A percentile compares a stretch with the other conserved stretches of the same genome.
phyloP scores from a whole-genome alignment of 2,329 filamentous ascomycete genomes.

The Nemania sp. region DNA sequence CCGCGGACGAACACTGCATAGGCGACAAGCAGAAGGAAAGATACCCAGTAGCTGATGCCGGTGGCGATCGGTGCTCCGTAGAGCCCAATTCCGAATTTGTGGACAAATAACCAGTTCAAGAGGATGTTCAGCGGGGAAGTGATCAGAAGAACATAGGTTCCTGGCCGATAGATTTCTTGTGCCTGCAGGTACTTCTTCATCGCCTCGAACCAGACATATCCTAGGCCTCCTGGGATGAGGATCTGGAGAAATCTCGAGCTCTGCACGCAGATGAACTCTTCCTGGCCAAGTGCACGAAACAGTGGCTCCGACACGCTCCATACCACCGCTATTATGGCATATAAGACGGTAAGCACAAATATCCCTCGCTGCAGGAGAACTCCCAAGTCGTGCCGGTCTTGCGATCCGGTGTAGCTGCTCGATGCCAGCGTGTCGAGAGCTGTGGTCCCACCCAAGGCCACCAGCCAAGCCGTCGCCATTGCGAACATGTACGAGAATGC shows the following conservation, averaged over 20 bases:
- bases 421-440: constrained; percentile 85
- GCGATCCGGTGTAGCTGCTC: constrained; percentile 78
- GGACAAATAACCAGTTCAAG: constrained; percentile 80
- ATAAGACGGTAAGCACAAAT: constrained; percentile 71
- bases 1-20: constrained; percentile 74
- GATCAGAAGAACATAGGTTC: constrained; percentile 79
- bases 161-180: constrained; percentile 78
- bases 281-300: constrained; percentile 75
- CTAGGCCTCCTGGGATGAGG: constrained; percentile 78
- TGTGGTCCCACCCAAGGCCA: constrained; percentile 82
- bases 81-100: constrained; percentile 70
- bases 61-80: constrained; percentile 82
- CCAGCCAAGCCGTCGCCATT: constrained; percentile 85
- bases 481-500: constrained; percentile 95
- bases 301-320: constrained; percentile 77
- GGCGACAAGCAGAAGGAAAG: constrained; percentile 73
- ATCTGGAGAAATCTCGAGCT: constrained; percentile 73
- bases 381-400: constrained; percentile 77
- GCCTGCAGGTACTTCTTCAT: constrained; percentile 89
- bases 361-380: constrained; percentile 77
- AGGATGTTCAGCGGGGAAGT: constrained; percentile 80
- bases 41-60: constrained; percentile 83
- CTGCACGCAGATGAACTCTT: constrained; percentile 74
- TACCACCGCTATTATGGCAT: constrained; percentile 70
- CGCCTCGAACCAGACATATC: constrained; percentile 85